Base-by-base conservation (phyloP, 495 filamentous ascomycete species). In the Annulohypoxylon stygium region DNA sequence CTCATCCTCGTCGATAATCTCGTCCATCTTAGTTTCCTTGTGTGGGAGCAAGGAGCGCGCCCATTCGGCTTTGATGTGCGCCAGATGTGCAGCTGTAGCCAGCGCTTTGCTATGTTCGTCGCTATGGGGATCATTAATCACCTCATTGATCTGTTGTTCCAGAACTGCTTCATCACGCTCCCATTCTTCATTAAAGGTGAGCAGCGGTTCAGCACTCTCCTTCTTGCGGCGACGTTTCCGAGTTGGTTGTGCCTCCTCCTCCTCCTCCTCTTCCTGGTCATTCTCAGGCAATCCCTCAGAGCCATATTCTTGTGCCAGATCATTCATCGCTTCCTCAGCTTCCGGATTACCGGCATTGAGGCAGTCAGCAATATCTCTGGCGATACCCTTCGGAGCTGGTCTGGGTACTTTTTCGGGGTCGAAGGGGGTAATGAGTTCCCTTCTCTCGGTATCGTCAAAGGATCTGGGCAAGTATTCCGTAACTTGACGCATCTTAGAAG, bases 1-100 rank as follows among this genome's bases (percentile, higher is more conserved):
- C 78, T 97, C 95, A 33, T 88, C 83, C 30, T 90, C 90, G 69
- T 84, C 86, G 41, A 95, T 89, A 50, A 89, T 86, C n/a, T 86
- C 80, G 60, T 86, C 83, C 79, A 86, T 84, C 25, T 77, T 78
- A 9, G 69, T 34, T 39, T 67, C 54, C 23, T 64, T 58, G 2
- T 59, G 69, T 7, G 76, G 76, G 23, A 78, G 76, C 14, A 75
- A 65, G 9, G 76, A 78, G 6, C 75, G 78, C 39, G 67, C 79
- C 60, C 76, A 73, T 39, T 78, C 78, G 23, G 78, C 78, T 34
- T 81, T 76, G 57, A 78, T 77, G 30, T 73, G 75, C 14, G 81
- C 80, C 14, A 83, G 74, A 57, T 81, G 76, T 9, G 75, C 73
- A 25, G 86, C 81, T 0, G 80, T 81, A 36, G 81, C 80, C 23